Conservation (phyloP, 2,329 filamentous ascomycete genomes). For the Colletotrichum siamense region DNA sequence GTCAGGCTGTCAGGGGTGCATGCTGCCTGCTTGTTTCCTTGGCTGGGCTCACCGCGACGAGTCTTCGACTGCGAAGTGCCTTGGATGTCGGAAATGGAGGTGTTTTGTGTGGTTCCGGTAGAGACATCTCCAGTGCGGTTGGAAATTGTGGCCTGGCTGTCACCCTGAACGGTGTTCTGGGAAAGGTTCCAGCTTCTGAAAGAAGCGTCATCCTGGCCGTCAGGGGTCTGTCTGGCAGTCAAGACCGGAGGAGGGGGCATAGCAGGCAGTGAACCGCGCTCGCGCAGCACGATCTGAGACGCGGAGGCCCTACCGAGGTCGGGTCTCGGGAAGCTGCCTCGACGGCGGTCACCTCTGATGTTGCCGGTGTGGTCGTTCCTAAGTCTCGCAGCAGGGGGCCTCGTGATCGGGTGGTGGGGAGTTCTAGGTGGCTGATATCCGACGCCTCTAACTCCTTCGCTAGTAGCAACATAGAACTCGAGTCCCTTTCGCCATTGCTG, state of each 20-base stretch:
- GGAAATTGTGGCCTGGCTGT: background rate
- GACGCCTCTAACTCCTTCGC: background rate
- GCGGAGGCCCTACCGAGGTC: background rate
- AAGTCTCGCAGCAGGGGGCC: background rate
- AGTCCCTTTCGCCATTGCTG: background rate
- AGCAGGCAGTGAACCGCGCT: constrained; percentile 18
- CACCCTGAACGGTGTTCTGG: background rate
- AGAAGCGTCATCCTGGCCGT: constrained; percentile 19
- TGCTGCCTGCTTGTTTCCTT: background rate
- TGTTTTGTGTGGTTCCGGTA: background rate
- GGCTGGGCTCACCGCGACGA: background rate
- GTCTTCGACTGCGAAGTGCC: background rate
- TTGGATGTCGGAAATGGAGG: background rate
- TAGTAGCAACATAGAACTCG: background rate
- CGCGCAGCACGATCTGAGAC: constrained; percentile 6
- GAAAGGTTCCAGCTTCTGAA: constrained; percentile 25
- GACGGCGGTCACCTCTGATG: background rate
- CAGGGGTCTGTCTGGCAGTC: background rate
- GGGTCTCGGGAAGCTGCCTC: background rate
- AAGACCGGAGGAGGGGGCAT: constrained; percentile 18
- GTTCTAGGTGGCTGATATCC: background rate
- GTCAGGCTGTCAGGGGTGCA: background rate
- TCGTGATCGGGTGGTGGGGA: background rate
- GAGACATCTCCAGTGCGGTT: background rate
- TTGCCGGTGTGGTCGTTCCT: background rate